Evolutionary conservation across 495 filamentous ascomycete species (phyloP).

Genomic region (Immersiella caudata): DNA sequence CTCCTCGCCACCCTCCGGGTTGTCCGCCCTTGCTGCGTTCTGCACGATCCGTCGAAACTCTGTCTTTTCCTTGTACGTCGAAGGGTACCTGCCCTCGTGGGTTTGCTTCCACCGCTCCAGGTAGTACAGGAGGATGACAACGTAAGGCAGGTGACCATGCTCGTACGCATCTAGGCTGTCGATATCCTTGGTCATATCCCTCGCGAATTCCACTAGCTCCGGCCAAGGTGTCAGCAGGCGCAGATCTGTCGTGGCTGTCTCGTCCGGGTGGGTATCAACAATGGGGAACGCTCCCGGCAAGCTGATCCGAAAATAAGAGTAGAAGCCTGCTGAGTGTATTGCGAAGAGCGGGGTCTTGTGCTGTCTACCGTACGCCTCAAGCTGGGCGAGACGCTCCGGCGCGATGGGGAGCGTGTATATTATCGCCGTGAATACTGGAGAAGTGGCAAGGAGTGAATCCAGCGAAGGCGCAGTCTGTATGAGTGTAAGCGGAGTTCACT

Average conservation of each 20-base stretch:
- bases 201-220: slow-evolving; percentile 69
- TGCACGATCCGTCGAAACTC: slow-evolving; percentile 74
- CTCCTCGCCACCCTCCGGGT: slow-evolving; percentile 88
- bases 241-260: slow-evolving; percentile 81
- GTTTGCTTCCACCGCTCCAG: slow-evolving; percentile 78
- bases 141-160: slow-evolving; percentile 91
- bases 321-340: slow-evolving; percentile 85
- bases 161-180: slow-evolving; percentile 74
- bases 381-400: slow-evolving; percentile 56
- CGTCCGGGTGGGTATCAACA: slow-evolving; percentile 94
- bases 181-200: slow-evolving; percentile 64
- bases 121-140: slow-evolving; percentile 82
- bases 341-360: slow-evolving; percentile 77
- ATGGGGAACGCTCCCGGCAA: slow-evolving; percentile 83
- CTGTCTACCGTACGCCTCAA: slow-evolving; percentile 60
- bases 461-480: slow-evolving; percentile 27
- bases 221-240: slow-evolving; percentile 86
- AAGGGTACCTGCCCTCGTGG: slow-evolving; percentile 70
- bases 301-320: slow-evolving; percentile 76
- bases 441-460: slow-evolving; percentile 49
- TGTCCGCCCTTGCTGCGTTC: slow-evolving; percentile 67
- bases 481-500: slow-evolving; percentile 24
- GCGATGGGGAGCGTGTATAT: slow-evolving; percentile 72
- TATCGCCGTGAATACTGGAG: slow-evolving; percentile 68
- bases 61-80: slow-evolving; percentile 81